These are phyloP conservation scores for Naganishia friedmannii DNA, from an alignment of 768 basidiomycete genomes.

Conservation along the genomic window DNA sequence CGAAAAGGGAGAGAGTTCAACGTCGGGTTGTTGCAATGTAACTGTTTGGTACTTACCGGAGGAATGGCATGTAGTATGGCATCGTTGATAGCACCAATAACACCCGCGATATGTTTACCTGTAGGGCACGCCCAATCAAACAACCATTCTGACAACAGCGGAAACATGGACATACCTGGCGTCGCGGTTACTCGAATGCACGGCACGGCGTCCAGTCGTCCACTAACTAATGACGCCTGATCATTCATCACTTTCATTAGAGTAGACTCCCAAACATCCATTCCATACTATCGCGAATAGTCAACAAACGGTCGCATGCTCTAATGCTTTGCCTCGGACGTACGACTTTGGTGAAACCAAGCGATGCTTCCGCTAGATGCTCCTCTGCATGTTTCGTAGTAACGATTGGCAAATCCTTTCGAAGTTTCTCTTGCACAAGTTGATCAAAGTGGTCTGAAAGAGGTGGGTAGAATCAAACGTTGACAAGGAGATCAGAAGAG, in stretches of 20 bases:
- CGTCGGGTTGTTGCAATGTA: not conserved
- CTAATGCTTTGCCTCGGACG: constrained; percentile 21
- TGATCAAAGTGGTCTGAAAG: constrained; percentile 51
- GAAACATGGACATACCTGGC: constrained; percentile 8
- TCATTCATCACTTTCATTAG: constrained; percentile 30
- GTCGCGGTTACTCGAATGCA: constrained; percentile 41
- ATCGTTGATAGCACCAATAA: constrained; percentile 41
- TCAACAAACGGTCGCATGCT: not conserved
- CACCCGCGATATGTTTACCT: constrained; percentile 49
- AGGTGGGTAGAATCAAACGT: too few relatives aligned
- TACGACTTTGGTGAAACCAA: constrained; percentile 31
- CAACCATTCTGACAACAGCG: not conserved
- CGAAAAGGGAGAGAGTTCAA: not conserved
- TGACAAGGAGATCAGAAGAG: constrained; percentile 26
- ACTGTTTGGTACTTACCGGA: constrained; percentile 19
- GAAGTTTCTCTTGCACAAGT: constrained; percentile 48
- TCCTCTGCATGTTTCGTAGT: constrained; percentile 47
- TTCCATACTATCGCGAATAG: constrained; percentile 25
- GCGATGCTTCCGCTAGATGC: constrained; percentile 18
- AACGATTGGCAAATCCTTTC: constrained; percentile 51
- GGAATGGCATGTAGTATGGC: constrained; percentile 42
- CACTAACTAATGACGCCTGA: not conserved
- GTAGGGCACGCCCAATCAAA: not conserved
- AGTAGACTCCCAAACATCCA: constrained; percentile 40
- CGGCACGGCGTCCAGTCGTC: constrained; percentile 8